Conservation (phyloP, 306 rosid genomes). For the Quercus ilex region DNA sequence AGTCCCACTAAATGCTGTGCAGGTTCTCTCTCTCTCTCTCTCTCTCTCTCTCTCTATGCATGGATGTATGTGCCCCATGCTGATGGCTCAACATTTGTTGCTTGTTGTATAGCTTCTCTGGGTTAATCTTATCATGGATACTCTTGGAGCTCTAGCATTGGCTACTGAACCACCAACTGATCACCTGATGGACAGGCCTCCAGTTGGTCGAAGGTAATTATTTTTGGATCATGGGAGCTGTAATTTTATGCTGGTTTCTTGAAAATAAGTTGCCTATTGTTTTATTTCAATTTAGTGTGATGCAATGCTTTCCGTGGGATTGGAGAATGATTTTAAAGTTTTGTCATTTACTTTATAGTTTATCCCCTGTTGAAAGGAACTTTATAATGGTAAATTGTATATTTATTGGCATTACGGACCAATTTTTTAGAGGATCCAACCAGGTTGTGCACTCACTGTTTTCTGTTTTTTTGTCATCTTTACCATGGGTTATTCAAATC, state of each 20-base stretch:
- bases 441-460: background rate
- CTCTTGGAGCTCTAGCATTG: conserved; percentile 94
- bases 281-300: background rate
- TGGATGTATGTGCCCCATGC: conserved; percentile 6
- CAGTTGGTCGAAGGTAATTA: conserved; percentile 77
- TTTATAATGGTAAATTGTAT: background rate
- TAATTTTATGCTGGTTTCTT: background rate
- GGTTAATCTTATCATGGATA: conserved; percentile 99
- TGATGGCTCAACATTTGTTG: conserved; percentile 10
- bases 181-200: conserved; percentile 78
- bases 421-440: background rate
- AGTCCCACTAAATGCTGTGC: conserved; percentile 92
- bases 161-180: conserved; percentile 98
- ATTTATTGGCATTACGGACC: background rate
- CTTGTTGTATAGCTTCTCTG: conserved; percentile 74
- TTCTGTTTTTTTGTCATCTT: background rate
- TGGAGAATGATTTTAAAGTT: background rate
- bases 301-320: background rate
- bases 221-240: background rate
- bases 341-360: background rate
- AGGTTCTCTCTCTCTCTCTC: conserved; percentile 47
- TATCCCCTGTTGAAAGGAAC: background rate
- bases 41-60: conserved; percentile 6
- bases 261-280: background rate
- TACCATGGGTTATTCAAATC: background rate